Percentiles rank a stretch among this genome's conserved stretches.
phyloP scores from a whole-genome alignment of 495 filamentous ascomycete species.

The Penicillium waksmanii region DNA sequence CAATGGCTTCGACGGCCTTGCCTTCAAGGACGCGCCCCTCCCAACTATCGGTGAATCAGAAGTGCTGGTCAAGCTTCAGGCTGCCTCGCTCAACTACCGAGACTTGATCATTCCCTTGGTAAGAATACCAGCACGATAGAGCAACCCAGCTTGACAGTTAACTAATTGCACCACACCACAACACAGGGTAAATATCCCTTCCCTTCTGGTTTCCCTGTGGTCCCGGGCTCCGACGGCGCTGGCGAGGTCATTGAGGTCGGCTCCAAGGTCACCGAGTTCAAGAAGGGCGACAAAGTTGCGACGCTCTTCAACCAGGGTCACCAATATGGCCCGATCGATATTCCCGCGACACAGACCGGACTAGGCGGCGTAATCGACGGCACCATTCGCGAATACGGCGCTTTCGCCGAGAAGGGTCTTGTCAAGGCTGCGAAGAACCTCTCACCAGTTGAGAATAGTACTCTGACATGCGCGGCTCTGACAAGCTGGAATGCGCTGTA shows the following conservation, averaged over 20 bases:
- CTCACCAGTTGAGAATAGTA: conserved; percentile 63
- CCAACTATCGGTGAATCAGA: conserved; percentile 69
- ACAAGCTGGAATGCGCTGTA: conserved; percentile 86
- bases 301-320: conserved; percentile 84
- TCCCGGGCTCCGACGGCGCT: conserved; percentile 78
- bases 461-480: conserved; percentile 72
- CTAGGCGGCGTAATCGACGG: conserved; percentile 75
- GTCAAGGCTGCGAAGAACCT: conserved; percentile 68
- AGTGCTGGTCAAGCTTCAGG: conserved; percentile 75
- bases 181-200: conserved; percentile 70
- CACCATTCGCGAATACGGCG: conserved; percentile 70
- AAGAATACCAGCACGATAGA: neutral
- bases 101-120: conserved; percentile 77
- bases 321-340: conserved; percentile 60
- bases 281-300: conserved; percentile 70
- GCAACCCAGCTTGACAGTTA: neutral
- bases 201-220: conserved; percentile 56
- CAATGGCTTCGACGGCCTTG: conserved; percentile 64
- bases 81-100: conserved; percentile 80
- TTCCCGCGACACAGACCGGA: conserved; percentile 50
- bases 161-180: no score
- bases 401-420: conserved; percentile 70
- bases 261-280: conserved; percentile 65
- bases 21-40: conserved; percentile 55
- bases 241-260: conserved; percentile 74